Evolutionary conservation across 2,329 filamentous ascomycete genomes (phyloP).

Genomic region (Aspergillus eucalypticola): DNA sequence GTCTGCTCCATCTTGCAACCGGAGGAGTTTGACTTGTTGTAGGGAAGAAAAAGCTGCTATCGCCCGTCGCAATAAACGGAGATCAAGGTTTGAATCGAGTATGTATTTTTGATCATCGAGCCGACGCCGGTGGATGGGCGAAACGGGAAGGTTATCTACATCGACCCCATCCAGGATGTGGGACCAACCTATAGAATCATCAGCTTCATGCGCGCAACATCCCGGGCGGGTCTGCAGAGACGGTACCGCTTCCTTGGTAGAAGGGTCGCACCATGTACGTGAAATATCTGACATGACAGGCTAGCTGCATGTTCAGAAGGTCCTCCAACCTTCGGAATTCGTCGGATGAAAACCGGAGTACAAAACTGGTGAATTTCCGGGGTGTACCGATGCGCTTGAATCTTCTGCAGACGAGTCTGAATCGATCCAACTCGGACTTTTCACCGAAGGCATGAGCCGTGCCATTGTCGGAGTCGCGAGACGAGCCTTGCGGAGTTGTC

Average conservation of each 20-base stretch:
- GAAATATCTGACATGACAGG: conserved; percentile 39
- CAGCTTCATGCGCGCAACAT: conserved; percentile 18
- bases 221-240: conserved; percentile 17
- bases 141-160: conserved; percentile 22
- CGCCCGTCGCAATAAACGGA: conserved; percentile 54
- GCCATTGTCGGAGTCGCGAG: conserved; percentile 10
- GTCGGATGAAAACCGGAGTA: conserved; percentile 37
- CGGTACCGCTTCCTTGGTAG: conserved; percentile 42
- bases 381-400: conserved; percentile 45
- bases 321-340: conserved; percentile 38
- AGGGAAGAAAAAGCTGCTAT: conserved; percentile 61
- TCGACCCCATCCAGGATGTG: conserved; percentile 25
- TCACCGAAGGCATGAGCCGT: conserved; percentile 27
- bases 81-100: conserved; percentile 53
- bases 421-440: conserved; percentile 40
- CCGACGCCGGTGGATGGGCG: conserved; percentile 33
- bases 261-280: conserved; percentile 45
- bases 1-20: conserved; percentile 62
- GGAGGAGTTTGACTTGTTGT: conserved; percentile 65
- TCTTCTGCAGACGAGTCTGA: conserved; percentile 43
- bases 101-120: conserved; percentile 48
- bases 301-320: conserved; percentile 38
- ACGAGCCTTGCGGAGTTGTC: conserved; percentile 11
- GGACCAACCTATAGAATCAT: conserved; percentile 33
- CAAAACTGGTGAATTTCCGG: conserved; percentile 40